A percentile compares a stretch with the other conserved stretches of the same genome.
Evolutionary conservation across 176 grass and related monocot species (phyloP).

Genomic region (Olyra latifolia): DNA sequence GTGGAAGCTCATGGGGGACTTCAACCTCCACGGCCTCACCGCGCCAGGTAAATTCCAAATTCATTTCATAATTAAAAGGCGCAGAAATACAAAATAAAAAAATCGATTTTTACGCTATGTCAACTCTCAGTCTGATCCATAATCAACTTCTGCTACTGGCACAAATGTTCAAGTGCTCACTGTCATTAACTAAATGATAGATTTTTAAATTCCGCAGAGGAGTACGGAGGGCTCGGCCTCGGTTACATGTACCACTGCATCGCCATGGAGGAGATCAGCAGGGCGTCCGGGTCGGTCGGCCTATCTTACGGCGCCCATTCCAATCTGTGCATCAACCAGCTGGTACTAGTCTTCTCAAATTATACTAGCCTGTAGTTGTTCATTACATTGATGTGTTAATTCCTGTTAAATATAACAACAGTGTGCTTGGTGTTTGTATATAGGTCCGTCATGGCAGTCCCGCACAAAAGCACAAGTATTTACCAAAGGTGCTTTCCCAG

Average conservation of each 20-base stretch:
- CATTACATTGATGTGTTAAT: background rate
- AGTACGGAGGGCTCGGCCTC: conserved; percentile 86
- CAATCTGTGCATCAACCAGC: conserved; percentile 94
- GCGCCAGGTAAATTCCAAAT: conserved; percentile 46
- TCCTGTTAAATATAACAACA: background rate
- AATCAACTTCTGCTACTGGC: background rate
- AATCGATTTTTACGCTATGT: background rate
- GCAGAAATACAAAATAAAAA: background rate
- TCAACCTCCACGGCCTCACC: conserved; percentile 94
- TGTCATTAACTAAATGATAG: background rate
- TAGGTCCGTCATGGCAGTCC: conserved; percentile 81
- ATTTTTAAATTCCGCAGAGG: conserved; percentile 48
- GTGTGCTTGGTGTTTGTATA: conserved; percentile 14
- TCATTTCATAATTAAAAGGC: background rate
- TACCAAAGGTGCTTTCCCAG: conserved; percentile 58
- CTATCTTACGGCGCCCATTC: conserved; percentile 93
- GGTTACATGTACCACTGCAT: conserved; percentile 98
- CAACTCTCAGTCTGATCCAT: background rate
- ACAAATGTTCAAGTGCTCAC: background rate
- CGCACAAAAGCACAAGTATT: conserved; percentile 71
- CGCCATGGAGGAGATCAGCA: conserved; percentile 95
- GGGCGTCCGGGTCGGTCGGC: conserved; percentile 92
- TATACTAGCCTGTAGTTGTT: background rate
- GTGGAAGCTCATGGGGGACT: conserved; percentile 96
- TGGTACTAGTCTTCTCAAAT: conserved; percentile 45